Percentiles rank a stretch among this genome's conserved stretches.
phyloP scores from a whole-genome alignment of 495 filamentous ascomycete species.

The Daldinia bambusicola region DNA sequence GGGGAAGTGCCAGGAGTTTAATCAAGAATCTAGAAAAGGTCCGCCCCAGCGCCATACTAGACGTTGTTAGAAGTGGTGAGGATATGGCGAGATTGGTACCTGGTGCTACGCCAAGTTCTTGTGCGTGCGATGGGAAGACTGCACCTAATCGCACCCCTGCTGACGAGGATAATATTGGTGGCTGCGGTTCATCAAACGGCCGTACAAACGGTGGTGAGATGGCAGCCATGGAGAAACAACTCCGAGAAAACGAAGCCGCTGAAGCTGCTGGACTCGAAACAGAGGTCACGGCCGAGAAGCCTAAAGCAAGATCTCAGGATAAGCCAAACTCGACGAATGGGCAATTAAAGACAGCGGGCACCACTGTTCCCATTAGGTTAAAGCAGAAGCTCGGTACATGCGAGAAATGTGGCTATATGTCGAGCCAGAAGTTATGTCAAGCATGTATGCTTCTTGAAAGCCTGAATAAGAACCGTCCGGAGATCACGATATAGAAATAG shows the following conservation, averaged over 20 bases:
- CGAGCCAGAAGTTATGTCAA: slow-evolving; percentile 94
- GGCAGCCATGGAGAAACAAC: slow-evolving; percentile 87
- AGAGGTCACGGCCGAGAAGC: slow-evolving; percentile 67
- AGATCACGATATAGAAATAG: slow-evolving; percentile 57
- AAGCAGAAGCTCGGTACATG: slow-evolving; percentile 86
- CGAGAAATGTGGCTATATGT: slow-evolving; percentile 91
- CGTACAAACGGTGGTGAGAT: slow-evolving; percentile 81
- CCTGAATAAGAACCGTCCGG: slow-evolving; percentile 88
- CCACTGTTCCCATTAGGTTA: slow-evolving; percentile 35
- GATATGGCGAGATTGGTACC: slow-evolving; percentile 94
- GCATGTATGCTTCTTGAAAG: slow-evolving; percentile 91
- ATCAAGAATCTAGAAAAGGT: slow-evolving; percentile 97
- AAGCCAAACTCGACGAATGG: slow-evolving; percentile 26
- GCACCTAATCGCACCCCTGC: slow-evolving; percentile 45
- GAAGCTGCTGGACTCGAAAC: slow-evolving; percentile 67
- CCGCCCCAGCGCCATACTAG: slow-evolving; percentile 90
- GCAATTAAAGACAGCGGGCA: slow-evolving; percentile 41
- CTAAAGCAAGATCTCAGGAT: slow-evolving; percentile 36
- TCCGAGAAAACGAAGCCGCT: slow-evolving; percentile 74
- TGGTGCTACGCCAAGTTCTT: slow-evolving; percentile 54
- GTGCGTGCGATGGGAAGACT: slow-evolving; percentile 51
- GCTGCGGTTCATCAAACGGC: slow-evolving; percentile 81
- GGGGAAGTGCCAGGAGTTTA: slow-evolving; percentile 86
- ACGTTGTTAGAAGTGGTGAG: slow-evolving; percentile 93
- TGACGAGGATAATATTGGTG: slow-evolving; percentile 71